Evolutionary conservation across 2,329 filamentous ascomycete genomes (phyloP), one percentile per base, ranked within the genome.

Genomic region (Arthrobotrys iridis): DNA sequence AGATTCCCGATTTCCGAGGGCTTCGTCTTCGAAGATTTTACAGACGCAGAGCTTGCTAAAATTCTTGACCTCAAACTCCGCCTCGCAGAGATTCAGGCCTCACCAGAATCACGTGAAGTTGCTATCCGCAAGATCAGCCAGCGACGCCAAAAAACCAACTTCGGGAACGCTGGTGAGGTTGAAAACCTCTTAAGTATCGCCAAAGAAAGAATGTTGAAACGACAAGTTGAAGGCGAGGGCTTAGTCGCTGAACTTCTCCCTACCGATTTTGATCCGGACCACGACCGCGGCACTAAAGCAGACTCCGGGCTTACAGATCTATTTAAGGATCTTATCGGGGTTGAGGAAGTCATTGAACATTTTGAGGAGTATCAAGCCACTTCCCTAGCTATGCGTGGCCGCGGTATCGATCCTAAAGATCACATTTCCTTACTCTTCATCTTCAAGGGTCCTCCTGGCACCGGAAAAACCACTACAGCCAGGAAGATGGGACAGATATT

Each of bases 401-500:
- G 86, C 0, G 84, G 83, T 0, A 81, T 88, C 79, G 86, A 91
- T 77, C 86, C 88, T 1, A 83, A 84, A 5, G 84, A 87, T 5
- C 82, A 86, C 8, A 84, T 91, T 0, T 89, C 89, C 0, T 90
- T 90, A 80, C 90, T 86, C 74, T 92, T 91, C 77, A 78, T 92
- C 0, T 92, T 92, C 81, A 85, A 87, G 0, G 90, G 90, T 0
- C 84, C 86, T 60, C 88, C 88, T 11, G 89, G 86, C 0, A 93
- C 90, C 0, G 91, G 91, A 0, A 93, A 93, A 79, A 92, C 90
- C 0, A 89, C 88, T 0, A 92, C 86, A 0, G 91, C 91, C 0
- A 83, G 85, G n/a, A 90, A 89, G 75, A 91, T 93, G 85, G 91
- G 91, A 2, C 87, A 91, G 76, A 84, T 93, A 0, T 93, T 88